Percentiles rank a stretch among this genome's conserved stretches.
Evolutionary conservation across 768 basidiomycete species (phyloP).

Genomic region (Baorangia bicolor): DNA sequence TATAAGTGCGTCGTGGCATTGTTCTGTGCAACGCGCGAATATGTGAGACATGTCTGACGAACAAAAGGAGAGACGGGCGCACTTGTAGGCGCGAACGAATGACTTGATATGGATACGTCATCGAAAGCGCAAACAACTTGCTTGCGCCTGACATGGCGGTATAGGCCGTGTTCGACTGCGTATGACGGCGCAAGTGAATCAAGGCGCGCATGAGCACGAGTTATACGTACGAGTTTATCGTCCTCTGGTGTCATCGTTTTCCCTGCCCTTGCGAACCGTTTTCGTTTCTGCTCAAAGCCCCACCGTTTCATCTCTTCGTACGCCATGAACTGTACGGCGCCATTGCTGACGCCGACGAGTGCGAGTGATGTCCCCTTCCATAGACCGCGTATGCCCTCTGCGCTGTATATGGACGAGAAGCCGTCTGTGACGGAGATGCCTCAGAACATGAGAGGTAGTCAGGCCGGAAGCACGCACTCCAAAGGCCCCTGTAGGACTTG

Average conservation of each 20-base stretch:
- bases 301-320: constrained; percentile 96
- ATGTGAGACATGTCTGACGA: neutral
- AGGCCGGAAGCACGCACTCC: constrained; percentile 45
- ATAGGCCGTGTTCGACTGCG: constrained; percentile 86
- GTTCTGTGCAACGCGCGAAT: constrained; percentile 43
- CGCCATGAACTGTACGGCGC: constrained; percentile 92
- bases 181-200: neutral
- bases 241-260: constrained; percentile 65
- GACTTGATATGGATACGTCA: constrained; percentile 98
- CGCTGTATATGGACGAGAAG: constrained; percentile 61
- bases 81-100: constrained; percentile 93
- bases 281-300: constrained; percentile 78
- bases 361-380: constrained; percentile 88
- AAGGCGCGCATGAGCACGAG: neutral
- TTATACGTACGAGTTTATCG: constrained; percentile 77
- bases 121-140: constrained; percentile 77
- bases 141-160: constrained; percentile 90
- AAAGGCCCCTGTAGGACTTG: constrained; percentile 74
- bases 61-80: constrained; percentile 13
- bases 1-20: constrained; percentile 66
- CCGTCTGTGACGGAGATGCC: constrained; percentile 49
- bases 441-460: neutral
- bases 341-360: constrained; percentile 90
- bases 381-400: constrained; percentile 77
- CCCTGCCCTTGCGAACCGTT: constrained; percentile 58